A percentile compares a stretch with the other conserved stretches of the same genome.
These are phyloP conservation scores for Lecanicillium sp. DNA, from an alignment of 2,329 filamentous ascomycete species.

Conservation along the genomic window DNA sequence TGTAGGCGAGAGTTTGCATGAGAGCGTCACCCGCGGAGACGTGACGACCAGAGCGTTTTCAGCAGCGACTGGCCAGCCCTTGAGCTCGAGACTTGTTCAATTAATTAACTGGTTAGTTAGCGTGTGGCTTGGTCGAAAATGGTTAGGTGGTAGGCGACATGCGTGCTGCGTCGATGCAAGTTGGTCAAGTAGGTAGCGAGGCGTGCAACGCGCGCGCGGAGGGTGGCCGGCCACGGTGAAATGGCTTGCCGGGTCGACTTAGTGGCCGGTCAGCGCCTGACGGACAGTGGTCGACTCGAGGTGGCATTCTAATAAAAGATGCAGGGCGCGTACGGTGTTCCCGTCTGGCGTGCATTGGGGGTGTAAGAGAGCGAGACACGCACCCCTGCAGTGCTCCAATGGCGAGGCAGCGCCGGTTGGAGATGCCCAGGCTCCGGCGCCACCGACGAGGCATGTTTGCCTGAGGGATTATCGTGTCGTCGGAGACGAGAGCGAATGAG, in stretches of 20 bases:
- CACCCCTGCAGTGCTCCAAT: neutral
- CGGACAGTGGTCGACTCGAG: neutral
- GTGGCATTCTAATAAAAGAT: too few species aligned
- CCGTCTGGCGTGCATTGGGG: slow-evolving; percentile 10
- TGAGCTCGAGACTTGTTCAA: too few species aligned
- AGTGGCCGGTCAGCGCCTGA: neutral
- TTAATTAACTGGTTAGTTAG: too few species aligned
- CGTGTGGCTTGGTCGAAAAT: too few species aligned
- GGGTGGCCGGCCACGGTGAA: neutral
- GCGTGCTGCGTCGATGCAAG: too few species aligned
- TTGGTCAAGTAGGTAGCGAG: neutral
- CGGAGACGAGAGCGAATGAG: neutral
- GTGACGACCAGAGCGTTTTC: too few species aligned
- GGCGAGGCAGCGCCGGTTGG: neutral
- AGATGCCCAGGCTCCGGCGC: neutral
- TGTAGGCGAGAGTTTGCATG: too few species aligned
- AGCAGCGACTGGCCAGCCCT: too few species aligned
- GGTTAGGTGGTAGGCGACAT: too few species aligned
- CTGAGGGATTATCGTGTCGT: slow-evolving; percentile 6
- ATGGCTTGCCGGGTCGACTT: neutral
- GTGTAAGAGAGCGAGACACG: slow-evolving; percentile 5
- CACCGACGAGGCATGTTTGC: slow-evolving; percentile 7
- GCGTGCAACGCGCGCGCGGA: neutral
- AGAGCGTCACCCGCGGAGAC: too few species aligned
- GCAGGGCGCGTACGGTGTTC: too few species aligned